phyloP scores from a whole-genome alignment of 257 asterid genomes.

The Solanum clarkiae region DNA sequence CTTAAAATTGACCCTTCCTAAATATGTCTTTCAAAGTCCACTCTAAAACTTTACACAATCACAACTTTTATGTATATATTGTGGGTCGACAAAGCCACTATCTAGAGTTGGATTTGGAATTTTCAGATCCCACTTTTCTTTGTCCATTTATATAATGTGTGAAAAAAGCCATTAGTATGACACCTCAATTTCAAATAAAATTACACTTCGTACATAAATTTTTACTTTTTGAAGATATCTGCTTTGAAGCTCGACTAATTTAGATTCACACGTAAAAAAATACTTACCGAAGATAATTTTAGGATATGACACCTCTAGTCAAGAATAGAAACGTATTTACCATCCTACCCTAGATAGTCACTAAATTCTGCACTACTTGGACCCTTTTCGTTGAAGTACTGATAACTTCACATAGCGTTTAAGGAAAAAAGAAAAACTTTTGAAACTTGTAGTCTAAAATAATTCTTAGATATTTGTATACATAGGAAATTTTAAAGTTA shows the following conservation, averaged over 20 bases:
- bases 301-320: rapidly evolving
- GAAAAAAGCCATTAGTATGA: background rate
- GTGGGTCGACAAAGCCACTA: conserved; percentile 16
- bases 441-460: no score
- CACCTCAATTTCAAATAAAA: background rate
- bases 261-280: background rate
- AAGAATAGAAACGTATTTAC: rapidly evolving
- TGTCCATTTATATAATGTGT: conserved; percentile 5
- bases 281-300: background rate
- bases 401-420: background rate
- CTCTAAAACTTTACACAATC: background rate
- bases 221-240: background rate
- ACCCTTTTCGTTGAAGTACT: background rate
- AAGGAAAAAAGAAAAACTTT: no score
- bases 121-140: conserved; percentile 2
- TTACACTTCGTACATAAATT: rapidly evolving
- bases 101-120: background rate
- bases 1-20: background rate
- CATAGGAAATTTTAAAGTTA: no score
- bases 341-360: background rate
- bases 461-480: no score
- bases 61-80: background rate
- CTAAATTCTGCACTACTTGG: background rate
- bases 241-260: background rate
- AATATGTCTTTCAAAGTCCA: background rate